Evolutionary conservation across 768 basidiomycete genomes (phyloP).

Genomic region (Lactifluus rugatus): DNA sequence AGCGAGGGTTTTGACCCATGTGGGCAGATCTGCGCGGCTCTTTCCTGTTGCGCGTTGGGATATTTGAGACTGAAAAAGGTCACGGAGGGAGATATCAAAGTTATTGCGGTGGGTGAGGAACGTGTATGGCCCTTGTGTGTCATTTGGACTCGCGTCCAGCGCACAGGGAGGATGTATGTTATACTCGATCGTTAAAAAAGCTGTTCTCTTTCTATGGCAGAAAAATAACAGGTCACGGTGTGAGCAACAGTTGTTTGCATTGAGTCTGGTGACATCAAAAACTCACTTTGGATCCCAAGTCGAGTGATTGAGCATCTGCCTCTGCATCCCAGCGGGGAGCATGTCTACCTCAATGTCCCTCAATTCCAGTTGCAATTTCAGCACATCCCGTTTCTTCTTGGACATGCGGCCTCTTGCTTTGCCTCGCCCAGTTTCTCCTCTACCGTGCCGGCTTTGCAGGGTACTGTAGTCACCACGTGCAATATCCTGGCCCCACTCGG

Average conservation of each 20-base stretch:
- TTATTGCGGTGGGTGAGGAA: conserved; percentile 59
- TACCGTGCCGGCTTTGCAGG: conserved; percentile 22
- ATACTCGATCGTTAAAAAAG: conserved; percentile 65
- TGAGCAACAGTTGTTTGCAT: neutral
- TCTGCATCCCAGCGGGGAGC: conserved; percentile 76
- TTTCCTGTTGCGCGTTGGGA: conserved; percentile 33
- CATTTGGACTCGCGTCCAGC: conserved; percentile 33
- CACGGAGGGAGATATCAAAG: conserved; percentile 40
- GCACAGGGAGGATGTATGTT: conserved; percentile 48
- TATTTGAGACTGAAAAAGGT: conserved; percentile 40
- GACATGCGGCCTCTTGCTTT: conserved; percentile 24
- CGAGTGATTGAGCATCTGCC: conserved; percentile 68
- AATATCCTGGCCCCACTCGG: conserved; percentile 65
- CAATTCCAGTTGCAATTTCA: conserved; percentile 58
- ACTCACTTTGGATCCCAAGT: conserved; percentile 69
- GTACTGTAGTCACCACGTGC: conserved; percentile 47
- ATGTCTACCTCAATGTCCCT: conserved; percentile 67
- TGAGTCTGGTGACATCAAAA: conserved; percentile 1
- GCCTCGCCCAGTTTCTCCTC: conserved; percentile 26
- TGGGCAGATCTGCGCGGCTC: conserved; percentile 37
- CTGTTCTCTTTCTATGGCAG: conserved; percentile 48
- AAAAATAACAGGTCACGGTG: neutral
- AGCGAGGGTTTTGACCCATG: conserved; percentile 49
- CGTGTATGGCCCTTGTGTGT: conserved; percentile 33
- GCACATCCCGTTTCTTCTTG: conserved; percentile 51